These are phyloP conservation scores for Mycena capillaripes DNA, from an alignment of 768 basidiomycete genomes.

Conservation along the genomic window DNA sequence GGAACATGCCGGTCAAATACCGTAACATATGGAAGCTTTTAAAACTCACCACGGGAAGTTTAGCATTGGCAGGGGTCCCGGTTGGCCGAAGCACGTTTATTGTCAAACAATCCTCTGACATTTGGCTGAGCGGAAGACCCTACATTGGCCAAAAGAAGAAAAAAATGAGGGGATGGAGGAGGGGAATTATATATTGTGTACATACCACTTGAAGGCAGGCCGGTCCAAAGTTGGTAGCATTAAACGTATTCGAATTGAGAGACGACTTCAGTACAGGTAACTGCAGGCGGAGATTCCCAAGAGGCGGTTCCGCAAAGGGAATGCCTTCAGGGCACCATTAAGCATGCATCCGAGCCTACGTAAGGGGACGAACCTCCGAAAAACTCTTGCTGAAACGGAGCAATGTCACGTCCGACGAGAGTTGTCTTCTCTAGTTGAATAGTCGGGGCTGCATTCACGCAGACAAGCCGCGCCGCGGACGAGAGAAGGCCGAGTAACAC, in stretches of 20 bases:
- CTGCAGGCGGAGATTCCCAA: slow-evolving; percentile 45
- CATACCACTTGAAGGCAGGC: slow-evolving; percentile 64
- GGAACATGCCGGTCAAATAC: background rate
- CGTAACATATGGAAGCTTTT: too few relatives aligned
- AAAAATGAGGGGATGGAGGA: too few relatives aligned
- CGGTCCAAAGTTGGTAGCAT: slow-evolving; percentile 63
- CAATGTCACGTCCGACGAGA: slow-evolving; percentile 52
- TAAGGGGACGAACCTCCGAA: slow-evolving; percentile 55
- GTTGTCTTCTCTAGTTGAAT: slow-evolving; percentile 56
- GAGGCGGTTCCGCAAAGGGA: slow-evolving; percentile 48
- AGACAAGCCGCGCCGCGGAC: background rate
- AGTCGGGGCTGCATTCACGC: background rate
- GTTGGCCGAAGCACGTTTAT: slow-evolving; percentile 71
- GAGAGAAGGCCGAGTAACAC: background rate
- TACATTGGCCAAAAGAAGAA: background rate
- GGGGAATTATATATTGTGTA: background rate
- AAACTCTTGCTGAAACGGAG: slow-evolving; percentile 49
- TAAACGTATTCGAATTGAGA: slow-evolving; percentile 49
- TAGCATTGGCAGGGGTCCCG: slow-evolving; percentile 43
- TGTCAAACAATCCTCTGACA: slow-evolving; percentile 73
- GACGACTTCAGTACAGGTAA: slow-evolving; percentile 45
- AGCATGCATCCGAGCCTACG: background rate
- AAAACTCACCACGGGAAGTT: slow-evolving; percentile 47
- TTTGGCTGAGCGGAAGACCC: slow-evolving; percentile 43
- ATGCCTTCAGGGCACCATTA: slow-evolving; percentile 42